Evolutionary conservation across 768 basidiomycete genomes (phyloP).

Genomic region (Suillus cothurnatus): DNA sequence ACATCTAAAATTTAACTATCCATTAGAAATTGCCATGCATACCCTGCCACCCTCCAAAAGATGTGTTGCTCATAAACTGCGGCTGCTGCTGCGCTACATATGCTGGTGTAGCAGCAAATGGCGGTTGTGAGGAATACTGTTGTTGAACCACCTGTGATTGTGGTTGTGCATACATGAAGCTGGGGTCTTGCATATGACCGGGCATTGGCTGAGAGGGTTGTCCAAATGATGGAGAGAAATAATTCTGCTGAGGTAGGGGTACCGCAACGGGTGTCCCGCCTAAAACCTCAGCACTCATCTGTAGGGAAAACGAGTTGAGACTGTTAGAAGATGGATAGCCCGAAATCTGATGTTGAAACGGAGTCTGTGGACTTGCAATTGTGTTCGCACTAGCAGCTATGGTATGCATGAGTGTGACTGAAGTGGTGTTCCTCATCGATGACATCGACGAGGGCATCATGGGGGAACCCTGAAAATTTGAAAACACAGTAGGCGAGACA

Average conservation of each 20-base stretch:
- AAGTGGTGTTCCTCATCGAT: slow-evolving; percentile 2
- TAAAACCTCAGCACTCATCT: neutral
- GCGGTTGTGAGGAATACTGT: slow-evolving; percentile 33
- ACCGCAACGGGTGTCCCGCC: neutral
- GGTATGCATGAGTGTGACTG: slow-evolving; percentile 16
- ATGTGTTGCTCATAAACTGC: slow-evolving; percentile 18
- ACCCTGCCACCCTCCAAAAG: slow-evolving; percentile 23
- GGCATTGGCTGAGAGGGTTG: neutral
- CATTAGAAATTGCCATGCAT: slow-evolving; percentile 21
- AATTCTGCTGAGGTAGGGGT: slow-evolving; percentile 1
- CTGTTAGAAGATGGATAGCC: slow-evolving; percentile 15
- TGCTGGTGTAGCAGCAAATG: slow-evolving; percentile 18
- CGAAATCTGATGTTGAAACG: slow-evolving; percentile 27
- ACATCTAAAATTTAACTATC: neutral
- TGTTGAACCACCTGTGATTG: slow-evolving; percentile 8
- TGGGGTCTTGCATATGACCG: slow-evolving; percentile 3
- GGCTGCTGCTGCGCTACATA: slow-evolving; percentile 23
- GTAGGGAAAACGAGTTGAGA: neutral
- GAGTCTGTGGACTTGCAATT: slow-evolving; percentile 24
- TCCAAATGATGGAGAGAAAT: neutral
- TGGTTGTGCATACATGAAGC: neutral
- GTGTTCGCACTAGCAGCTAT: slow-evolving; percentile 26
- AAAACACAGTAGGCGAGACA: slow-evolving; percentile 22
- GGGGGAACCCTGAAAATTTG: slow-evolving; percentile 16
- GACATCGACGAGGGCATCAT: slow-evolving; percentile 8